phyloP scores from a whole-genome alignment of 257 asterid species.

The Solanum bulbocastanum region DNA sequence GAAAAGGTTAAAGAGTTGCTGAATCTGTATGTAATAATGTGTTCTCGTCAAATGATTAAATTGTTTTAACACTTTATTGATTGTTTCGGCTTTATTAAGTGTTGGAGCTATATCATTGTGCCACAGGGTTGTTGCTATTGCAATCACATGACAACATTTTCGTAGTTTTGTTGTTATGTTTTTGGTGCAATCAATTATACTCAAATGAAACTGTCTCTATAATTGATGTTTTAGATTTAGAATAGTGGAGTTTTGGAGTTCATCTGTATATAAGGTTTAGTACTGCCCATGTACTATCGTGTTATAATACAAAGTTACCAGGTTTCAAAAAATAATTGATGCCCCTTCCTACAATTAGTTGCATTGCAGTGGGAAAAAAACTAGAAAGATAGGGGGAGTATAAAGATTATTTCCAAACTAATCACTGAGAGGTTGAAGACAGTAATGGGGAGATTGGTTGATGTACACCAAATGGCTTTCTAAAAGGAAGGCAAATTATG shows the following conservation, averaged over 20 bases:
- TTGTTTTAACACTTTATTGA: not conserved
- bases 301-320: too few relatives aligned
- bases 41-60: not conserved
- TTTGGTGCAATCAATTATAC: too few relatives aligned
- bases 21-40: not conserved
- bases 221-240: too few relatives aligned
- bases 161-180: not conserved
- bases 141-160: not conserved
- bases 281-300: too few relatives aligned
- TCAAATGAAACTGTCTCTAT: too few relatives aligned
- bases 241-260: too few relatives aligned
- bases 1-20: not conserved
- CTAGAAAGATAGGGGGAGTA: not conserved
- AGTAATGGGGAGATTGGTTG: too few relatives aligned
- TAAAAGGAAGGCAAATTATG: too few relatives aligned
- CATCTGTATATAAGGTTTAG: too few relatives aligned
- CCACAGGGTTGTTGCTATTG: not conserved
- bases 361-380: not conserved
- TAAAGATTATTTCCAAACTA: too few relatives aligned
- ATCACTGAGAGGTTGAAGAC: too few relatives aligned
- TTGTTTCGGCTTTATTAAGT: not conserved
- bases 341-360: not conserved
- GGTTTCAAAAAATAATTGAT: not conserved
- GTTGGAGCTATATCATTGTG: not conserved
- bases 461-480: too few relatives aligned